Evolutionary conservation across 768 basidiomycete genomes (phyloP).

Genomic region (Gloeopeniophorella convolvens): DNA sequence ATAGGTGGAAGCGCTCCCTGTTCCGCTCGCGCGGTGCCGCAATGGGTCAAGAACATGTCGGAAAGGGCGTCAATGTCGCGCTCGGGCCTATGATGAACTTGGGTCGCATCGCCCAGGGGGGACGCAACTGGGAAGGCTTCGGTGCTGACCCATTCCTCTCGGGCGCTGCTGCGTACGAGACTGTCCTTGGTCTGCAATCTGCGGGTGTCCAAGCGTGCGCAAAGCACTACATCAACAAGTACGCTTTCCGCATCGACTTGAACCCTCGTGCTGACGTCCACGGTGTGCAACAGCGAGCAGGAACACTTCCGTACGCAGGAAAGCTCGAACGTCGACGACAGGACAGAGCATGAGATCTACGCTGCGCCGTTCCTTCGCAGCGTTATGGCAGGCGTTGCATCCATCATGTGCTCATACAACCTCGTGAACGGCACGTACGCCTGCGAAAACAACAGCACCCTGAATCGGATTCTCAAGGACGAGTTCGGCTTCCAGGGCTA

Average conservation of each 20-base stretch:
- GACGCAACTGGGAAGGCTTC: constrained; percentile 95
- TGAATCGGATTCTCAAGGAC: constrained; percentile 70
- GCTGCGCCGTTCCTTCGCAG: constrained; percentile 62
- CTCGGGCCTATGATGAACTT: constrained; percentile 85
- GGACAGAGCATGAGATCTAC: constrained; percentile 74
- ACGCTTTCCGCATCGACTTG: constrained; percentile 20
- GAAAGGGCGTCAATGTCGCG: constrained; percentile 79
- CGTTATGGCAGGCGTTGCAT: constrained; percentile 67
- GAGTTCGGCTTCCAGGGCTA: constrained; percentile 76
- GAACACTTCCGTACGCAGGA: constrained; percentile 50
- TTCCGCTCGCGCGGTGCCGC: constrained; percentile 69
- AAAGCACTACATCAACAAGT: constrained; percentile 80
- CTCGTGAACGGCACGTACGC: constrained; percentile 65
- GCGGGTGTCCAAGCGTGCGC: constrained; percentile 82
- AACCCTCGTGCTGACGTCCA: not conserved
- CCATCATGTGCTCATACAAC: constrained; percentile 76
- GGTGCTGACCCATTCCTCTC: constrained; percentile 83
- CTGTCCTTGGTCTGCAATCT: constrained; percentile 73
- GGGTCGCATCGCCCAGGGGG: constrained; percentile 69
- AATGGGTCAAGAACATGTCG: constrained; percentile 78
- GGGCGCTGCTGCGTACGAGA: constrained; percentile 77
- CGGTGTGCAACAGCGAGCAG: constrained; percentile 47
- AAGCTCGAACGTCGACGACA: constrained; percentile 70
- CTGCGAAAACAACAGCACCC: constrained; percentile 63
- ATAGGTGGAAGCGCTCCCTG: constrained; percentile 70